Evolutionary conservation across 1,284 basidiomycete species (phyloP).

Genomic region (Afroboletus lepidellus): DNA sequence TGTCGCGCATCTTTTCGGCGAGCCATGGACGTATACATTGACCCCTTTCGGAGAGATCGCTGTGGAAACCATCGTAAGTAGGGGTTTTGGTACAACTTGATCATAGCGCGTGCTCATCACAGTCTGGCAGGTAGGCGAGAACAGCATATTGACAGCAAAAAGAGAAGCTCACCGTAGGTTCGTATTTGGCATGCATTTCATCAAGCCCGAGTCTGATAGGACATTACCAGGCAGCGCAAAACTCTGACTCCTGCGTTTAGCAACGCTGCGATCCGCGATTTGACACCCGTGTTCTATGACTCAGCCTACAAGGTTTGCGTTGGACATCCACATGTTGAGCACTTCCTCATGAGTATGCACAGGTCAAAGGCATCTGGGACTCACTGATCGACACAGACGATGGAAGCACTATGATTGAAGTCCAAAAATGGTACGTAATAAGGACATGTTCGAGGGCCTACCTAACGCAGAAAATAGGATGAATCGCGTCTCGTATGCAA

Average conservation of each 20-base stretch:
- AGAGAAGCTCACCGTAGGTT: slow-evolving; percentile 28
- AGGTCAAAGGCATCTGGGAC: slow-evolving; percentile 51
- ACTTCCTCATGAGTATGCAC: not conserved
- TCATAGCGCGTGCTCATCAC: not conserved
- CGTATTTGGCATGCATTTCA: too few species aligned
- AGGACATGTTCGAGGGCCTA: slow-evolving; percentile 9
- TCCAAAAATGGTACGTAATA: slow-evolving; percentile 37
- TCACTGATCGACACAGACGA: slow-evolving; percentile 38
- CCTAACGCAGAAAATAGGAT: slow-evolving; percentile 39
- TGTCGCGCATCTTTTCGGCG: slow-evolving; percentile 50
- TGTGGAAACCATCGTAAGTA: slow-evolving; percentile 22
- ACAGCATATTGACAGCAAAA: slow-evolving; percentile 17
- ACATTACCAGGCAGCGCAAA: slow-evolving; percentile 42
- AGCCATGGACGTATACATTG: slow-evolving; percentile 37
- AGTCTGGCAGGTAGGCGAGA: slow-evolving; percentile 18
- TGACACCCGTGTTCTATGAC: slow-evolving; percentile 47
- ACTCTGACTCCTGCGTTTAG: slow-evolving; percentile 48
- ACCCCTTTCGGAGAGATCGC: slow-evolving; percentile 1
- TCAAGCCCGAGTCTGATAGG: too few species aligned
- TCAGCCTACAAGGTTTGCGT: slow-evolving; percentile 32
- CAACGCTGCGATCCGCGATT: slow-evolving; percentile 42
- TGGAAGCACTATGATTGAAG: slow-evolving; percentile 42
- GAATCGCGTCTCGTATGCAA: slow-evolving; percentile 47
- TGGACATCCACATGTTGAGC: not conserved
- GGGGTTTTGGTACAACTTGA: not conserved